phyloP scores from a whole-genome alignment of 139 green algal species.

The Deuterostichococcus epilithicus region DNA sequence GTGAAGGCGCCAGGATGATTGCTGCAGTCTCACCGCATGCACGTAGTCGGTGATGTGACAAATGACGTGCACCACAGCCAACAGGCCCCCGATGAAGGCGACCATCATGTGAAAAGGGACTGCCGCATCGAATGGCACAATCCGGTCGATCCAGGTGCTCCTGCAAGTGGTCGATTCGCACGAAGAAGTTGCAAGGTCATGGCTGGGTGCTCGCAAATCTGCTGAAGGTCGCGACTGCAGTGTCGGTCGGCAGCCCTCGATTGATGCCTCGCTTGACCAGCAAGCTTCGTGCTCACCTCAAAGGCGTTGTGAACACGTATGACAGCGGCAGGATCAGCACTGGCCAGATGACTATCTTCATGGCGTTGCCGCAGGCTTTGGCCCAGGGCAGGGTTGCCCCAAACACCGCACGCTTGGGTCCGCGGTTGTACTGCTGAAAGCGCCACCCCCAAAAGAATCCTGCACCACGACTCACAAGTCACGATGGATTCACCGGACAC shows the following conservation, averaged over 20 bases:
- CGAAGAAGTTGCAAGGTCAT: too few relatives aligned
- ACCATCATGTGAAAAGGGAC: background rate
- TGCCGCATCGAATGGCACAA: background rate
- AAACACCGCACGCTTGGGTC: background rate
- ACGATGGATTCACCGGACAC: too few relatives aligned
- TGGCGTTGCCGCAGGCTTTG: background rate
- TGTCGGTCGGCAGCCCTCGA: too few relatives aligned
- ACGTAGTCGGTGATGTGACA: background rate
- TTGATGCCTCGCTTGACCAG: background rate
- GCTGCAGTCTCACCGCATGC: background rate
- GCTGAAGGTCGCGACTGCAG: too few relatives aligned
- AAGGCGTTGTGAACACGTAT: background rate
- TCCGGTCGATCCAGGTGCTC: background rate
- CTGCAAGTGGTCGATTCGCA: too few relatives aligned
- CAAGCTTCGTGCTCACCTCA: background rate
- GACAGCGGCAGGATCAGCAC: background rate
- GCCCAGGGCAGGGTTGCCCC: background rate
- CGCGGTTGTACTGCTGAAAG: background rate
- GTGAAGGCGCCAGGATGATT: too few relatives aligned
- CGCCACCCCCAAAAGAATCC: background rate
- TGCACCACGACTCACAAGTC: background rate
- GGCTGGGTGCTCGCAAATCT: too few relatives aligned
- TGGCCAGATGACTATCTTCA: conserved; percentile 8
- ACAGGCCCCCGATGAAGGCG: background rate
- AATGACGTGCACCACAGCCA: background rate